Percentiles rank a stretch among this genome's conserved stretches.
Conservation (phyloP, 257 asterid genomes). For the Avicennia marina region DNA sequence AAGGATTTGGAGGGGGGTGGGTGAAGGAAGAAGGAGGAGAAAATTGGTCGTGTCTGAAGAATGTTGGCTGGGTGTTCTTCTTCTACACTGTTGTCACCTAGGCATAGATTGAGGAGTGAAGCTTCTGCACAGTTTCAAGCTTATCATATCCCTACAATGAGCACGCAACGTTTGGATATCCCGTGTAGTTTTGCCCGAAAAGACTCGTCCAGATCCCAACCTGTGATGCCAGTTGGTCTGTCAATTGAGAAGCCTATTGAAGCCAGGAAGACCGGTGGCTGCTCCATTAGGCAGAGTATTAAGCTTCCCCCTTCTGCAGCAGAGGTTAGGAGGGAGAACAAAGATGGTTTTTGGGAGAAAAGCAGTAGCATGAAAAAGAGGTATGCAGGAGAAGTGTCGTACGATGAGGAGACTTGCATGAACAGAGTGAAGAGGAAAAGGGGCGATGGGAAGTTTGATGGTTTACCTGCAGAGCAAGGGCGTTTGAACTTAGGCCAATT, state of each 20-base stretch:
- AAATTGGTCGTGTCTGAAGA: slow-evolving; percentile 49
- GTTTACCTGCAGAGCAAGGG: too few relatives aligned
- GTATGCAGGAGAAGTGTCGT: slow-evolving; percentile 48
- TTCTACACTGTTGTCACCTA: slow-evolving; percentile 87
- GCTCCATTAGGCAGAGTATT: slow-evolving; percentile 62
- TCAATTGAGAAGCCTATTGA: slow-evolving; percentile 65
- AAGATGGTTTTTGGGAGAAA: slow-evolving; percentile 50
- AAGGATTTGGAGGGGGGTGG: slow-evolving; percentile 28
- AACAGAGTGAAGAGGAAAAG: slow-evolving; percentile 63
- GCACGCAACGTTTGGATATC: too few relatives aligned
- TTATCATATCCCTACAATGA: slow-evolving; percentile 21
- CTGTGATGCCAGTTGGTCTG: slow-evolving; percentile 72
- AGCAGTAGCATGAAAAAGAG: slow-evolving; percentile 56
- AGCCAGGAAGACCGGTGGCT: slow-evolving; percentile 35
- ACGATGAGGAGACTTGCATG: slow-evolving; percentile 44
- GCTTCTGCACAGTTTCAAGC: slow-evolving; percentile 75
- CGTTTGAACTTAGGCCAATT: too few relatives aligned
- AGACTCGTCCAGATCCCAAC: slow-evolving; percentile 52
- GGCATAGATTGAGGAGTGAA: slow-evolving; percentile 92
- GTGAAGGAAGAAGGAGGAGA: slow-evolving; percentile 32
- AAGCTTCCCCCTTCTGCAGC: slow-evolving; percentile 60
- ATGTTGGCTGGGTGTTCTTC: slow-evolving; percentile 16
- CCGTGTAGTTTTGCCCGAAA: slow-evolving; percentile 41
- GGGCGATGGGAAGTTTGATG: slow-evolving; percentile 34
- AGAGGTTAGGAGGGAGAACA: slow-evolving; percentile 44